A percentile compares a stretch with the other conserved stretches of the same genome.
Conservation (phyloP, 768 basidiomycete genomes). For the Imleria badia region DNA sequence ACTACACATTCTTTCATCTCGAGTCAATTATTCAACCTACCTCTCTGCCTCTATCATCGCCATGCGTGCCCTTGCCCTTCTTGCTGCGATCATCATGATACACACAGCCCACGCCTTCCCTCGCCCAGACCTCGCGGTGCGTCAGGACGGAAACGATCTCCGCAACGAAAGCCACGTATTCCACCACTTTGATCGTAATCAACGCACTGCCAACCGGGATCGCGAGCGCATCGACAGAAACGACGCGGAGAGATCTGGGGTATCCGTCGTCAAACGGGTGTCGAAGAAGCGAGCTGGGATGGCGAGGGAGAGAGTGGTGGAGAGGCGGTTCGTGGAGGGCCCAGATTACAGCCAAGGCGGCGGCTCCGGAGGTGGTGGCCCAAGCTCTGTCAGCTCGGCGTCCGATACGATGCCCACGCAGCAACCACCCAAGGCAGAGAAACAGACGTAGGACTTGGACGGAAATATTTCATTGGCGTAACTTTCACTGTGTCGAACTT, state of each 20-base stretch:
- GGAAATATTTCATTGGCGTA: too few relatives aligned
- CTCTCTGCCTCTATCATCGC: slow-evolving; percentile 17
- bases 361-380: slow-evolving; percentile 1
- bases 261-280: neutral
- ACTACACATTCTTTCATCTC: neutral
- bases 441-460: too few relatives aligned
- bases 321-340: slow-evolving; percentile 19
- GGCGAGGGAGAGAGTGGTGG: neutral
- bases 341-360: slow-evolving; percentile 30
- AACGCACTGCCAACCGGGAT: slow-evolving; percentile 18
- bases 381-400: slow-evolving; percentile 6
- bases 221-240: slow-evolving; percentile 3
- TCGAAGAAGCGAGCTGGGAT: neutral
- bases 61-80: slow-evolving; percentile 27
- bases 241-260: neutral
- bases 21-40: slow-evolving; percentile 6
- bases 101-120: slow-evolving; percentile 21
- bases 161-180: slow-evolving; percentile 23
- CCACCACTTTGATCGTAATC: slow-evolving; percentile 33
- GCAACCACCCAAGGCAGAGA: slow-evolving; percentile 5
- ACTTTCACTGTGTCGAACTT: too few relatives aligned
- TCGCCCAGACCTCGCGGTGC: slow-evolving; percentile 23
- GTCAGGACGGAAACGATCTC: slow-evolving; percentile 15
- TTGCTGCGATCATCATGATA: slow-evolving; percentile 27
- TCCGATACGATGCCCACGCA: slow-evolving; percentile 15